Base-by-base conservation (phyloP, 106 monocot genomes). In the Phalaenopsis equestris region DNA sequence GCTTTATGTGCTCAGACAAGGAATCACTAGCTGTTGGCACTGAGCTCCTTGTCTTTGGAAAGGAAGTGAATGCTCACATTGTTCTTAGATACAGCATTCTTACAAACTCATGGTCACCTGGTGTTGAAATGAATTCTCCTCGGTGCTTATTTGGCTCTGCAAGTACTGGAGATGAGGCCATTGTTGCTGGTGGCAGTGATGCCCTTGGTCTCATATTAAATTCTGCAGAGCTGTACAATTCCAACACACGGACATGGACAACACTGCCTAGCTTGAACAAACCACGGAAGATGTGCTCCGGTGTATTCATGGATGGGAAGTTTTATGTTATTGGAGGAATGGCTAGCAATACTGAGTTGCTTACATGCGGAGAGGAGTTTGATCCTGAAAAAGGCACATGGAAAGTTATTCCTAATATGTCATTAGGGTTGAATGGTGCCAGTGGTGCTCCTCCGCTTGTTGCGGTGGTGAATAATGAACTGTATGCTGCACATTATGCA, bases 261-360 rank as follows among this genome's bases (percentile, higher is more conserved):
- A 86, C 87, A 49, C 86, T 96, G 1, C 91, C 90, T 0, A 83
- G 76, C 79, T 91, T 96, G 96, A 89, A 91, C 49, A 81, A 18
- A 38, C 87, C 91, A 16, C 83, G 96, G 72, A 88, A 88, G 84
- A 91, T 93, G 93, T 96, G 93, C 58, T 93, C 93, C 0, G 93
- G 93, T 41, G 91, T 90, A 6, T 96, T 96, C 73, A 96, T 96
- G 93, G 93, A 91, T 73, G 68, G 68, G 12, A 96, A 96, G 75
- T 93, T 96, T 47, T 93, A 91, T 81, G 88, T 96, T 6, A 88
- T 96, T 55, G 96, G 93, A 5, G 96, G 96, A 11, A 88, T 86
- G 77, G 56, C 77, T 16, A 88, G 82, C 57, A 82, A 85, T 38
- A 79, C 68, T 0, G 90, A 88, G 46, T 57, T 84, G 11, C 81